Base-by-base conservation (phyloP, 108 stramenopile species). In the Discostella pseudostelligera region DNA sequence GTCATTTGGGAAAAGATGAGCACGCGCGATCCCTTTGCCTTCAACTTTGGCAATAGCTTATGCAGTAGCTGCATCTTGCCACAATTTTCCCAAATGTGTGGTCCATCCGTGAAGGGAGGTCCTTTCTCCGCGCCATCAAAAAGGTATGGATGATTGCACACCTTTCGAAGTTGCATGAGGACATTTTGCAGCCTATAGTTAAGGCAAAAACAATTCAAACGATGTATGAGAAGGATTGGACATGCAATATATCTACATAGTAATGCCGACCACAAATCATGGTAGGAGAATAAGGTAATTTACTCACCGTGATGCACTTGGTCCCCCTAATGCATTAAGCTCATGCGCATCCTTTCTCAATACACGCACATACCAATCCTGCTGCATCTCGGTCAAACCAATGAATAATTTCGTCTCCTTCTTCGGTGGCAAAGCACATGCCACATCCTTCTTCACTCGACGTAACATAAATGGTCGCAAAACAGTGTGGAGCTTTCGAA, bases 131-230 rank as follows among this genome's bases (percentile, higher is more conserved):
- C 97, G 1, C 97, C 97, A 69, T 97, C 92, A 80, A 99, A 99
- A 8, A 99, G 87, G 80, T 99, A 99, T 0, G 99, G 99, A 85
- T 99, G 99, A 74, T 99, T 99, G 81, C 99, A 99, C 8, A 97
- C 96, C 83, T 99, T 99, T 11, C 97, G 81, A 25, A 99, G 90
- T 62, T 94, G 93, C 99, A 99, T 99, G 69, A 99, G 84, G 39
- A 97, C 82, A 70, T 99, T 99, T 70, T 96, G 81, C 54, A 99
- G 82, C 22, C 32, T 32, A n/a, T n/a, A 32, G 32, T 32, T 5
- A 5, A 32, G 5, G 32, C 3, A 32, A 32, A 32, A 32, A 5
- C 32, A n/a, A n/a, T n/a, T n/a, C n/a, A n/a, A n/a, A n/a, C n/a
- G n/a, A n/a, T n/a, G n/a, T n/a, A n/a, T n/a, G n/a, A n/a, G n/a